A percentile compares a stretch with the other conserved stretches of the same genome.
Evolutionary conservation across 352 stramenopile genomes (phyloP).

Genomic region (Pythium vanterpoolii): DNA sequence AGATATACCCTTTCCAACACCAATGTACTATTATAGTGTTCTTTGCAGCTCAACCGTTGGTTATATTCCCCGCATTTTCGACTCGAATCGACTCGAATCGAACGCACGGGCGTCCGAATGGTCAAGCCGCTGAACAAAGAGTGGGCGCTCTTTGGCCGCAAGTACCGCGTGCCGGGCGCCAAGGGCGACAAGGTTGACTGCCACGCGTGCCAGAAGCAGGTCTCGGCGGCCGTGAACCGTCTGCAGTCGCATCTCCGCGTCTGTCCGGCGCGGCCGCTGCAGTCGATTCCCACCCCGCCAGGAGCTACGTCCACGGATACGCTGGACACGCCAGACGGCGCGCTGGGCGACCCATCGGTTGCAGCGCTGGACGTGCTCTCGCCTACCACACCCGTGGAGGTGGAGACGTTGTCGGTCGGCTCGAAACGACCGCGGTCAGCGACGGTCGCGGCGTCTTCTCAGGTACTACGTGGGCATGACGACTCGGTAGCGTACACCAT

Average conservation of each 20-base stretch:
- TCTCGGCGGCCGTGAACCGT: constrained; percentile 56
- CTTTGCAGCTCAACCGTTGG: constrained; percentile 6
- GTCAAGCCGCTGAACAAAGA: constrained; percentile 60
- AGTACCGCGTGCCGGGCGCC: constrained; percentile 49
- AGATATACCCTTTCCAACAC: neutral
- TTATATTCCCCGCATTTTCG: constrained; percentile 16
- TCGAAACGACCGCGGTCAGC: neutral
- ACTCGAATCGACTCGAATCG: too few species aligned
- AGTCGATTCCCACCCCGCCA: neutral
- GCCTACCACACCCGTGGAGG: neutral
- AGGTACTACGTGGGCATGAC: neutral
- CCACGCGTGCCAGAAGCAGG: constrained; percentile 57
- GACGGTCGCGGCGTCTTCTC: neutral
- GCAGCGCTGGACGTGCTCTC: neutral
- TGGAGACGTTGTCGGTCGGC: neutral
- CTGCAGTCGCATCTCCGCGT: constrained; percentile 63
- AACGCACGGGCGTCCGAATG: constrained; percentile 33
- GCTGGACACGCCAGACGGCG: too few species aligned
- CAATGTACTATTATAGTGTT: neutral
- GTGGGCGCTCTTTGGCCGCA: constrained; percentile 63
- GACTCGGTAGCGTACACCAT: constrained; percentile 22
- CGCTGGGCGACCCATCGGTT: neutral
- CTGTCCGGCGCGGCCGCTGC: constrained; percentile 37
- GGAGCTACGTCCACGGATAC: neutral
- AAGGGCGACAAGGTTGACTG: constrained; percentile 67